phyloP scores from a whole-genome alignment of 129 eudicot genomes.

The Smallanthus sonchifolius region DNA sequence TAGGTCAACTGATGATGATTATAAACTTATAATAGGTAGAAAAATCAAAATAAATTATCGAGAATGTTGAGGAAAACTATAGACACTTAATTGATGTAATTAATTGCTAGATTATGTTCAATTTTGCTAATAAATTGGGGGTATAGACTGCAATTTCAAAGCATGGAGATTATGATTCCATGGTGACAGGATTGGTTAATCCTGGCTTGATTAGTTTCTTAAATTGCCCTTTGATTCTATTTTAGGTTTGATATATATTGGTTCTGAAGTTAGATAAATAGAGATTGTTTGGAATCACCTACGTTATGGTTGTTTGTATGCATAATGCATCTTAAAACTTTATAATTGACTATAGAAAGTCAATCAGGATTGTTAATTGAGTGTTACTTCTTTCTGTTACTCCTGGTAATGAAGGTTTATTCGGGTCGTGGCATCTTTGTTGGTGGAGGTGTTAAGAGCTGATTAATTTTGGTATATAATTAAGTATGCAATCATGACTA shows the following conservation, averaged over 20 bases:
- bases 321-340: neutral
- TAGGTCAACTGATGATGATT: neutral
- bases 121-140: neutral
- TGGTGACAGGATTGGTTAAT: neutral
- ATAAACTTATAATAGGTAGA: too few species aligned
- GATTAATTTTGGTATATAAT: neutral
- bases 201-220: slow-evolving; percentile 1
- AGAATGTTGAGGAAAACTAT: neutral
- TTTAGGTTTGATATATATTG: neutral
- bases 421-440: neutral
- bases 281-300: slow-evolving; percentile 14
- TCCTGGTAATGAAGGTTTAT: neutral
- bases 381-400: neutral
- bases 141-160: neutral
- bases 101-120: neutral
- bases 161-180: neutral
- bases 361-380: neutral
- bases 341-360: neutral
- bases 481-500: neutral
- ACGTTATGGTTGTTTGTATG: slow-evolving; percentile 14
- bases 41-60: neutral
- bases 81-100: neutral
- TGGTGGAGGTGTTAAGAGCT: neutral
- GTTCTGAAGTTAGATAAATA: neutral
- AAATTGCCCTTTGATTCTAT: neutral